Base-by-base conservation (phyloP, 768 basidiomycete species). In the Tricholoma hemisulphureum region DNA sequence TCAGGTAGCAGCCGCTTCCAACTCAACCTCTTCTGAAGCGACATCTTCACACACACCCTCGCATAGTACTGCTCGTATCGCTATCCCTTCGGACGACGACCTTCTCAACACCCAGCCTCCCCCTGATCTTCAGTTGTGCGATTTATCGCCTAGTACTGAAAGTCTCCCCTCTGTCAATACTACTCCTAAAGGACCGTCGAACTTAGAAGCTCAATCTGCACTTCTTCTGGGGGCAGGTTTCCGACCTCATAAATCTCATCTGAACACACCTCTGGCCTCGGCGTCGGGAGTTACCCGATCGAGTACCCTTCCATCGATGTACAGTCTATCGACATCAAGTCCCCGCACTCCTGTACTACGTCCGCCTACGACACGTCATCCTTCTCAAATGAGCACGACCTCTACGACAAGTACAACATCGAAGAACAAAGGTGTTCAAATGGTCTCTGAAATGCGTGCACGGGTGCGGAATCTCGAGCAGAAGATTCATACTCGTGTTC, bases 361-460 rank as follows among this genome's bases (percentile, higher is more conserved):
- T 2, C 72, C 77, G 10, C 58, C 65, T 2, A 65, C 73, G 57
- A 71, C 65, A 41, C 75, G 79, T 28, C 79, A 73, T 58, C 62
- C 69, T 23, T 74, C 78, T 37, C 71, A 69, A 34, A 64, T 77
- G 31, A 75, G 73, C 60, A 80, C 76, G 26, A 75, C 72, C 50
- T 75, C 79, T 13, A 72, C 68, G 39, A 77, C 75, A 21, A 78
- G 78, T 54, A 81, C 81, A 3, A 73, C 82, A 11, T 81, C 89
- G 4, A 89, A 80, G 75, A 92, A 82, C 69, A 89, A 86, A 69
- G 92, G 91, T 24, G 90, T 93, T 3, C 91, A 94, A 67, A 94
- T 95, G 93, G 91, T 93, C 5, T 88, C 89, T 21, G 93, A 94
- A 69, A 92, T 95, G 88, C 84, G 93, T 39, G 91, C 90, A 35